Evolutionary conservation across 139 green algal species (phyloP).

Genomic region (Ettlia oleoabundans): DNA sequence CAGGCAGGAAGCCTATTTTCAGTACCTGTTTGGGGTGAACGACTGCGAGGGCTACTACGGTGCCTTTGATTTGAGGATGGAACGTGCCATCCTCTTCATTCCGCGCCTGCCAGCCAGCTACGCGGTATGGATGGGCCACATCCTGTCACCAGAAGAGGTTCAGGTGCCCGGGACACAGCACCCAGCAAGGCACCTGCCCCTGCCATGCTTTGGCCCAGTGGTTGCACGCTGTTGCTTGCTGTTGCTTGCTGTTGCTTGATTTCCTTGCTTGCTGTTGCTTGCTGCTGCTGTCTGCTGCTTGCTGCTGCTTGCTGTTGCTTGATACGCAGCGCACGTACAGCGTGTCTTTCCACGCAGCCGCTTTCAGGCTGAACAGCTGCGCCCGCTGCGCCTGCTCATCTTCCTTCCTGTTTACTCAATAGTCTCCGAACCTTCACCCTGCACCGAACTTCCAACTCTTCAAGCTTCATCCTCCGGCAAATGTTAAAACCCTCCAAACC

Average conservation of each 20-base stretch:
- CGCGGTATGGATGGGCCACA: constrained; percentile 86
- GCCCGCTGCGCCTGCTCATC: too few relatives aligned
- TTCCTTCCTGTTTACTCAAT: too few relatives aligned
- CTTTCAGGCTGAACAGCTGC: too few relatives aligned
- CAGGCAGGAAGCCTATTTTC: constrained; percentile 89
- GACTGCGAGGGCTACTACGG: constrained; percentile 78
- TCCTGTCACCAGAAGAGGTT: constrained; percentile 61
- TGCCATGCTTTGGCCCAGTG: too few relatives aligned
- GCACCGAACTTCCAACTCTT: too few relatives aligned
- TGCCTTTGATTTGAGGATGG: constrained; percentile 68
- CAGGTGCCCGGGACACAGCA: too few relatives aligned
- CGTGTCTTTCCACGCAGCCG: too few relatives aligned
- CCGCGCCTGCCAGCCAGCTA: constrained; percentile 77
- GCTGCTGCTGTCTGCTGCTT: not conserved
- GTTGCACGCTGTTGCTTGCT: not conserved
- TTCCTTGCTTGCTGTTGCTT: not conserved
- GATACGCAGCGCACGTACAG: not conserved
- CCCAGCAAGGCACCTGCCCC: not conserved
- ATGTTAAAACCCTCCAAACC: too few relatives aligned
- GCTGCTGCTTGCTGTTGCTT: not conserved
- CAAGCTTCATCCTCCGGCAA: too few relatives aligned
- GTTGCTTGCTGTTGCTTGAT: not conserved
- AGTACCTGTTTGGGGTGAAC: constrained; percentile 92
- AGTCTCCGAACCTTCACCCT: too few relatives aligned
- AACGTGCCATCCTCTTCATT: constrained; percentile 75